Evolutionary conservation across 176 grass and related monocot genomes (phyloP).

Genomic region (Stipa capillata): DNA sequence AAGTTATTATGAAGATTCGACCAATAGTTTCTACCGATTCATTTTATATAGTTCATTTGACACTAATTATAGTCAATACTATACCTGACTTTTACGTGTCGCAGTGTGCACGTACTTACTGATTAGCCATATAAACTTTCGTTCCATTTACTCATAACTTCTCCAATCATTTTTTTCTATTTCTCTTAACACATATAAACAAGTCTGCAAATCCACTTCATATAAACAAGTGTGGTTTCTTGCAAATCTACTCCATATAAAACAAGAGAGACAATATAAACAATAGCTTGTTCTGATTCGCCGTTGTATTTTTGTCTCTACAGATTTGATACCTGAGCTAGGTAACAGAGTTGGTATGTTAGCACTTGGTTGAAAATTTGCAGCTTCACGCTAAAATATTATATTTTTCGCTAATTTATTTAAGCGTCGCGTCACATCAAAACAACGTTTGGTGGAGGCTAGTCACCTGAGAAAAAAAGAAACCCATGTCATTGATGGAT

Average conservation of each 20-base stretch:
- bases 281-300: not conserved
- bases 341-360: not conserved
- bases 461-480: slow-evolving; percentile 31
- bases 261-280: no score
- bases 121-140: not conserved
- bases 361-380: not conserved
- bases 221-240: no score
- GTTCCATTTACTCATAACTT: not conserved
- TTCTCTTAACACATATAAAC: not conserved
- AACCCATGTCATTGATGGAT: slow-evolving; percentile 1
- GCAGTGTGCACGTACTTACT: no score
- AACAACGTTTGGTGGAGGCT: not conserved
- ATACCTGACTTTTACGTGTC: no score
- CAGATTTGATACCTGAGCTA: not conserved
- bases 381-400: not conserved
- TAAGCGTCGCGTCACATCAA: slow-evolving; percentile 5
- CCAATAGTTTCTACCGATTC: no score
- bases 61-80: no score
- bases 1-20: no score
- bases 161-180: not conserved
- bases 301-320: not conserved
- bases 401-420: not conserved
- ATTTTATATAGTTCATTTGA: no score
- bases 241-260: no score
- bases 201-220: not conserved